These are phyloP conservation scores for Sporothrix schenckii DNA, from an alignment of 2,329 filamentous ascomycete genomes.

Conservation along the genomic window DNA sequence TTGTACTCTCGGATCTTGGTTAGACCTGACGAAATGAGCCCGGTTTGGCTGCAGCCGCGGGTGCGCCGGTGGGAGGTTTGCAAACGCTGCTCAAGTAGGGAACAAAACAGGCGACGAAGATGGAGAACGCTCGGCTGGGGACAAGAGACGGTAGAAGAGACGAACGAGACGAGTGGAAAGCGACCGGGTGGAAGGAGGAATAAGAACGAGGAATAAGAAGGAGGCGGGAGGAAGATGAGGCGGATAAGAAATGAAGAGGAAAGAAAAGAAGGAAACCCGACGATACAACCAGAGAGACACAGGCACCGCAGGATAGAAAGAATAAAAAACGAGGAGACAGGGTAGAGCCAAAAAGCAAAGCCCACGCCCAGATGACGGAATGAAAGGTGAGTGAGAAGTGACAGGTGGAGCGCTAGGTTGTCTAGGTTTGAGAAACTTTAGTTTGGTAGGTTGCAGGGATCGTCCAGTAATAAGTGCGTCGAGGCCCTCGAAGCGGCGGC, in stretches of 20 bases:
- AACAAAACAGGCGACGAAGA: slow-evolving; percentile 7
- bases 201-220: not conserved
- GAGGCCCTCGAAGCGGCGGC: slow-evolving; percentile 23
- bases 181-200: not conserved
- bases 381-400: slow-evolving; percentile 19
- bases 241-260: not conserved
- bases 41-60: slow-evolving; percentile 1
- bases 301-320: slow-evolving; percentile 3
- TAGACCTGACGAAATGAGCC: not conserved
- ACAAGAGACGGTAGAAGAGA: not conserved
- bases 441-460: slow-evolving; percentile 23
- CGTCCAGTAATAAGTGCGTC: slow-evolving; percentile 12
- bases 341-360: slow-evolving; percentile 7
- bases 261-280: not conserved
- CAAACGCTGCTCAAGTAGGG: not conserved
- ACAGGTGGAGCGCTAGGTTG: slow-evolving; percentile 20
- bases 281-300: not conserved
- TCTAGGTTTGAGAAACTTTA: not conserved
- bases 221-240: no score
- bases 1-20: not conserved
- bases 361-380: slow-evolving; percentile 19
- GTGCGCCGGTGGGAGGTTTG: slow-evolving; percentile 7
- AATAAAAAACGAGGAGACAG: slow-evolving; percentile 5
- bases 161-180: not conserved
- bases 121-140: not conserved